Conservation (phyloP, 495 filamentous ascomycete species). For the Penicillium herquei region DNA sequence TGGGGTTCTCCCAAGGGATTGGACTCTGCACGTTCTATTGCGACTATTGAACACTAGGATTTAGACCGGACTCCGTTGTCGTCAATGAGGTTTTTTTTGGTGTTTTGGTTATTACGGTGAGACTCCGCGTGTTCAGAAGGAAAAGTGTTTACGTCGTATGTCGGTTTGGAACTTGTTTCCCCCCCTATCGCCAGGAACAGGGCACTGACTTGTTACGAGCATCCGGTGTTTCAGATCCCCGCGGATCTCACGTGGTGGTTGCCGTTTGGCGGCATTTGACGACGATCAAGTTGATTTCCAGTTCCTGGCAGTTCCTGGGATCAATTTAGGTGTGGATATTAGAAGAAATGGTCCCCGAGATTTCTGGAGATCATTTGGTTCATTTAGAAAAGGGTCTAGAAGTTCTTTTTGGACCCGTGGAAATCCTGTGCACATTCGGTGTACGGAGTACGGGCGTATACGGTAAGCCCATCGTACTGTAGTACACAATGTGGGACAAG, state of each 20-base stretch:
- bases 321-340: background rate
- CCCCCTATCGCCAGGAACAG: background rate
- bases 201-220: slow-evolving; percentile 3
- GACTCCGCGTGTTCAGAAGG: too few relatives aligned
- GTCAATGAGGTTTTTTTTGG: too few relatives aligned
- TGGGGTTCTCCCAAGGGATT: slow-evolving; percentile 3
- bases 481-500: slow-evolving; percentile 9
- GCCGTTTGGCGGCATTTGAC: slow-evolving; percentile 25
- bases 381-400: background rate
- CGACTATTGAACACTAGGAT: slow-evolving; percentile 1
- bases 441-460: too few relatives aligned
- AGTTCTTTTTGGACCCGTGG: too few relatives aligned
- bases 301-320: background rate
- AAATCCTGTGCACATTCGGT: too few relatives aligned
- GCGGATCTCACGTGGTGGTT: slow-evolving; percentile 29
- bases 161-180: too few relatives aligned
- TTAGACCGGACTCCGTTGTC: background rate
- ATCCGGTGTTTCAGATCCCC: slow-evolving; percentile 27
- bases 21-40: slow-evolving; percentile 3
- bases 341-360: slow-evolving; percentile 1
- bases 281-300: slow-evolving; percentile 15
- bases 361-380: background rate
- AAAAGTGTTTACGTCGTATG: background rate
- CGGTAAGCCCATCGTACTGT: background rate
- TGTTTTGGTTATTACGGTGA: too few relatives aligned